phyloP scores from a whole-genome alignment of 1,284 basidiomycete species.

The Phylloporus sp. region DNA sequence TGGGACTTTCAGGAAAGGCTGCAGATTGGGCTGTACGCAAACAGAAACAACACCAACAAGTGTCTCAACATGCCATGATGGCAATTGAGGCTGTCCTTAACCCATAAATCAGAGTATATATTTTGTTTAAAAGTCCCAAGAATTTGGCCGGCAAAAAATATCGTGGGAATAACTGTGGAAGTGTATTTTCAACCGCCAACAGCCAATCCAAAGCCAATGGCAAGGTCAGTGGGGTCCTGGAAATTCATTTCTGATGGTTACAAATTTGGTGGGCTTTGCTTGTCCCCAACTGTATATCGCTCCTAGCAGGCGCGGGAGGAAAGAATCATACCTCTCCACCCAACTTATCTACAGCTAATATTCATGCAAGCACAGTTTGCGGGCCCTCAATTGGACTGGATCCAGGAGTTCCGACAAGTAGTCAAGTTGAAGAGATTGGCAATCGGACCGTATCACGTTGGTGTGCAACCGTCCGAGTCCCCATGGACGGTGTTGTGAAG shows the following conservation, averaged over 20 bases:
- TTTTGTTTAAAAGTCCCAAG: background rate
- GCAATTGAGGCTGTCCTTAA: background rate
- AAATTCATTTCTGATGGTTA: background rate
- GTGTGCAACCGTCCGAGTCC: no score
- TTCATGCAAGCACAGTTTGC: no score
- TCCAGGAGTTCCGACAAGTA: no score
- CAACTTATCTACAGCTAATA: no score
- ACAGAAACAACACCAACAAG: background rate
- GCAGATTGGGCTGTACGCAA: background rate
- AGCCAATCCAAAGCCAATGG: background rate
- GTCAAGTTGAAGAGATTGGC: no score
- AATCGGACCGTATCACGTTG: no score
- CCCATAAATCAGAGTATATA: background rate
- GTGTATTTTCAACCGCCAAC: background rate
- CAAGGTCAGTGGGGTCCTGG: background rate
- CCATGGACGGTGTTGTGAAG: slow-evolving; percentile 2
- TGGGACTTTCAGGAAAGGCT: no score
- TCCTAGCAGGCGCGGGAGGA: no score
- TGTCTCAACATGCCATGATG: background rate
- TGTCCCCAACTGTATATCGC: no score
- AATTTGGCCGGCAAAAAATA: background rate
- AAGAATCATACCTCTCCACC: no score
- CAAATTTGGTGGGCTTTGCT: no score
- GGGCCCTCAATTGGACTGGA: no score
- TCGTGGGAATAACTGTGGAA: background rate